Percentiles rank a stretch among this genome's conserved stretches.
phyloP scores from a whole-genome alignment of 2,329 filamentous ascomycete genomes.

The Talaromyces sp. region DNA sequence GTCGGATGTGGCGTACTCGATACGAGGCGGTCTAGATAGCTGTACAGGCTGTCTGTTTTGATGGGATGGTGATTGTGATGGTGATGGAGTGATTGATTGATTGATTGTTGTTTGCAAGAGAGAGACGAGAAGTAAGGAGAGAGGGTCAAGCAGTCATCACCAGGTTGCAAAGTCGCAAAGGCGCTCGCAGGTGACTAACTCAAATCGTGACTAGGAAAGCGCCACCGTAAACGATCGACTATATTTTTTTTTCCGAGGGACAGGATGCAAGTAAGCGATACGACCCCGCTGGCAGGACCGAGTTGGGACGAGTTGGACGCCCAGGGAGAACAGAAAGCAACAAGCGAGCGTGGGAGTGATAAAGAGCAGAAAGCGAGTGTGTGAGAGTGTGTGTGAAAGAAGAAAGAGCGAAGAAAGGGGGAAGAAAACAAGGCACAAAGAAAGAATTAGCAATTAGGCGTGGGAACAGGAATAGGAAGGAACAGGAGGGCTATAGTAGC shows the following conservation, averaged over 20 bases:
- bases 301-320: not conserved
- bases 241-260: not conserved
- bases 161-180: not conserved
- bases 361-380: not conserved
- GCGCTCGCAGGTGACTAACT: not conserved
- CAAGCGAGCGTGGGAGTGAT: not conserved
- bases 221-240: not conserved
- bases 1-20: not conserved
- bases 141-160: not conserved
- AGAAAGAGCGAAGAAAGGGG: not conserved
- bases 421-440: not conserved
- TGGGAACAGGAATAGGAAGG: not conserved
- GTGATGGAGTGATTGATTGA: not conserved
- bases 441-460: not conserved
- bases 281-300: not conserved
- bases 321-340: not conserved
- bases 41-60: not conserved
- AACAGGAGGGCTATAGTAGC: not conserved
- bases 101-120: not conserved
- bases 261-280: not conserved
- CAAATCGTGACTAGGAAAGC: not conserved
- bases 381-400: not conserved
- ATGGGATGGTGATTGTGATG: not conserved
- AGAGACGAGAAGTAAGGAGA: not conserved
- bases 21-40: not conserved